Evolutionary conservation across 1,284 basidiomycete genomes (phyloP).

Genomic region (Rhodotorula sp.): DNA sequence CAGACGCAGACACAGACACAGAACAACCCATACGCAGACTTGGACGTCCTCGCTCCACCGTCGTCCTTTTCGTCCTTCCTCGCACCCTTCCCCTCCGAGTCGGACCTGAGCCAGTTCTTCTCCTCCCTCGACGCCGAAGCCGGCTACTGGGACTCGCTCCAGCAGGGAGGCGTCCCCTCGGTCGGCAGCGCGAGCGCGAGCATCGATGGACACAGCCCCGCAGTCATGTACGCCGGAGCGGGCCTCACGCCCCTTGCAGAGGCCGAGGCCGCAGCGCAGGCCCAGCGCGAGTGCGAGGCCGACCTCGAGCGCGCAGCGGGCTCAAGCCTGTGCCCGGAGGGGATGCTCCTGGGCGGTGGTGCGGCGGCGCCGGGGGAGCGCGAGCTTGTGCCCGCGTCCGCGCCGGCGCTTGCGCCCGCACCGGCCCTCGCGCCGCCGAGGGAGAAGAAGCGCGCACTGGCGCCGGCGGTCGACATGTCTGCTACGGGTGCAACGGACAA

Average conservation of each 20-base stretch:
- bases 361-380: too few species aligned
- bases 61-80: background rate
- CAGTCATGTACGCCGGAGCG: background rate
- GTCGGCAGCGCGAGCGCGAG: background rate
- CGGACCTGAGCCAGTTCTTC: constrained; percentile 27
- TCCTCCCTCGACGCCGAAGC: constrained; percentile 22
- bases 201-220: too few species aligned
- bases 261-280: background rate
- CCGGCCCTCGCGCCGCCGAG: background rate
- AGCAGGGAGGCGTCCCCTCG: too few species aligned
- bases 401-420: background rate
- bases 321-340: too few species aligned
- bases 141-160: constrained; percentile 23
- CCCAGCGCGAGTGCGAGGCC: background rate
- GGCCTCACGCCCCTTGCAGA: background rate
- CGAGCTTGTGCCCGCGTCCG: too few species aligned
- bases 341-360: too few species aligned
- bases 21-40: background rate
- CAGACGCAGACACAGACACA: background rate
- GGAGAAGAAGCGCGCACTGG: too few species aligned
- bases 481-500: background rate
- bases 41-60: constrained; percentile 7
- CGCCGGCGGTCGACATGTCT: too few species aligned
- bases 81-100: background rate
- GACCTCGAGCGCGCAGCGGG: background rate